phyloP scores from a whole-genome alignment of 306 rosid species.

The Echinosophora koreensis region DNA sequence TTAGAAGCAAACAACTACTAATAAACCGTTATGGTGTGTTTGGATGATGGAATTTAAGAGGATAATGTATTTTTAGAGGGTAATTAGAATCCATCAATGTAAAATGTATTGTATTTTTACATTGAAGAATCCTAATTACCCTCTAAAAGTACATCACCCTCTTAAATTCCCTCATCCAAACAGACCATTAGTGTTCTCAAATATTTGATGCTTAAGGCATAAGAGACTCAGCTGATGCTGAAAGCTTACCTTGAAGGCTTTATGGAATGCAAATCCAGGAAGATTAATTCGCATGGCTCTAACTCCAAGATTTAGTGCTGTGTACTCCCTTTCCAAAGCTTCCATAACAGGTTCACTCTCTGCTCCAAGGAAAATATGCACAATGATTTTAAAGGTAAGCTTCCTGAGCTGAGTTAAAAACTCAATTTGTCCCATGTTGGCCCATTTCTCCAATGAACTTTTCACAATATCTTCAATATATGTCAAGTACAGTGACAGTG shows the following conservation, averaged over 20 bases:
- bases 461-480: slow-evolving; percentile 60
- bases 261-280: slow-evolving; percentile 81
- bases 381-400: slow-evolving; percentile 70
- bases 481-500: slow-evolving; percentile 60
- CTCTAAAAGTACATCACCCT: too few relatives aligned
- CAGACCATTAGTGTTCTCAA: not conserved
- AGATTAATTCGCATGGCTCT: slow-evolving; percentile 80
- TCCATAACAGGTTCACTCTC: slow-evolving; percentile 64
- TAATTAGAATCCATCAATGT: too few relatives aligned
- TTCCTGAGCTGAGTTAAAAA: slow-evolving; percentile 64
- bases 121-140: too few relatives aligned
- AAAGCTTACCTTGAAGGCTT: slow-evolving; percentile 64
- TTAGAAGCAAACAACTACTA: not conserved
- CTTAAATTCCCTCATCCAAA: too few relatives aligned
- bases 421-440: slow-evolving; percentile 67
- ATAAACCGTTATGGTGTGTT: not conserved
- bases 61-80: too few relatives aligned
- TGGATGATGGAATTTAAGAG: too few relatives aligned
- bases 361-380: slow-evolving; percentile 72
- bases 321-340: slow-evolving; percentile 72
- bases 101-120: too few relatives aligned
- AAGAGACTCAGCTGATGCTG: not conserved
- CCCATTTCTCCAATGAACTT: slow-evolving; percentile 67
- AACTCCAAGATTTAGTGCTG: slow-evolving; percentile 67
- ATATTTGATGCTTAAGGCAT: not conserved